Conservation (phyloP, 1,284 basidiomycete genomes). For the Ustilago trichophora region DNA sequence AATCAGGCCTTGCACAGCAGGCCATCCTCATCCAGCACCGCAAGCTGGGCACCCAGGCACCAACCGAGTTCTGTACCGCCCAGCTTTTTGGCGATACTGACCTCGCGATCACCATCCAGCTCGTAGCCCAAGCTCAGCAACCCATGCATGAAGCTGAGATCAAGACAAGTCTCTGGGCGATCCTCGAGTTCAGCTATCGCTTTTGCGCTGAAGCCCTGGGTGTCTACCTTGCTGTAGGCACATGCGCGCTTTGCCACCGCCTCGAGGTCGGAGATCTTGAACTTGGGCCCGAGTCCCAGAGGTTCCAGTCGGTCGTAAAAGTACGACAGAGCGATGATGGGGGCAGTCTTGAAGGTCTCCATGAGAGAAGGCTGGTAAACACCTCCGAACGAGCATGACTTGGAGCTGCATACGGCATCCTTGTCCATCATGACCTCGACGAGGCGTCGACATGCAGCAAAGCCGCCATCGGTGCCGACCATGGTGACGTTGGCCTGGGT, state of each 20-base stretch:
- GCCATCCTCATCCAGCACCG: slow-evolving; percentile 56
- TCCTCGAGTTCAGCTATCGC: slow-evolving; percentile 81
- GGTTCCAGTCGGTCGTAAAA: slow-evolving; percentile 94
- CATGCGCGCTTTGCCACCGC: slow-evolving; percentile 59
- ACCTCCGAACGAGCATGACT: slow-evolving; percentile 94
- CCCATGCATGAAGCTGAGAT: slow-evolving; percentile 93
- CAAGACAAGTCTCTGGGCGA: slow-evolving; percentile 92
- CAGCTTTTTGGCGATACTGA: slow-evolving; percentile 76
- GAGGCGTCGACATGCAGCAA: slow-evolving; percentile 83
- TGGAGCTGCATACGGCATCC: slow-evolving; percentile 81
- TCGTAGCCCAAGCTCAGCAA: slow-evolving; percentile 75
- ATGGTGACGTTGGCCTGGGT: slow-evolving; percentile 52
- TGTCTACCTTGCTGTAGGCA: slow-evolving; percentile 21
- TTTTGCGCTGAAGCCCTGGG: slow-evolving; percentile 57
- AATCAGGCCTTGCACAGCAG: slow-evolving; percentile 52
- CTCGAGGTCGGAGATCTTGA: slow-evolving; percentile 52
- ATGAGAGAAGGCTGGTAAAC: slow-evolving; percentile 96
- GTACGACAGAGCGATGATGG: slow-evolving; percentile 74
- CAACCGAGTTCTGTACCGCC: slow-evolving; percentile 92
- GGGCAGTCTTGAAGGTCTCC: slow-evolving; percentile 77
- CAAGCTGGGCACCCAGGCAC: slow-evolving; percentile 78
- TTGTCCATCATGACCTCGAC: slow-evolving; percentile 94
- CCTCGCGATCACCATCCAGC: slow-evolving; percentile 72
- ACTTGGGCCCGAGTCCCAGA: slow-evolving; percentile 71
- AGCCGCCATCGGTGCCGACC: slow-evolving; percentile 73